phyloP scores from a whole-genome alignment of 805 yeast species.

The Candida chilensis region DNA sequence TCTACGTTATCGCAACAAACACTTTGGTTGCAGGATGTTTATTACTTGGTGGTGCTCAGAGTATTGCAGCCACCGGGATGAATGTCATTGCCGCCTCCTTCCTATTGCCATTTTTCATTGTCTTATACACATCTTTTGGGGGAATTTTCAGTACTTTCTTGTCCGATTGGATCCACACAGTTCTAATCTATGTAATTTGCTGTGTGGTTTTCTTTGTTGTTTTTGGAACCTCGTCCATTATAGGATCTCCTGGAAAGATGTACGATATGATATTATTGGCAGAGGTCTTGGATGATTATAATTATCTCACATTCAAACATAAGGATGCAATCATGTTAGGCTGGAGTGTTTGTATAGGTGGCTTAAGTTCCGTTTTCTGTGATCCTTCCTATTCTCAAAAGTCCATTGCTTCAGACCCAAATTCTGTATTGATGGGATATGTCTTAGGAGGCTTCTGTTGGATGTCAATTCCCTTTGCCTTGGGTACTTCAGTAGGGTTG shows the following conservation, averaged over 20 bases:
- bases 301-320: conserved; percentile 18
- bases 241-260: conserved; percentile 35
- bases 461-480: conserved; percentile 23
- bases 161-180: conserved; percentile 43
- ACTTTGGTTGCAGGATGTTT: conserved; percentile 25
- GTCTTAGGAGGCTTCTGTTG: conserved; percentile 25
- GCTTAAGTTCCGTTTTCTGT: conserved; percentile 19
- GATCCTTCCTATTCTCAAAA: conserved; percentile 29
- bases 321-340: conserved; percentile 17
- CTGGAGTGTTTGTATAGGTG: conserved; percentile 20
- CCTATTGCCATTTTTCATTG: conserved; percentile 35
- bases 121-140: conserved; percentile 38
- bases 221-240: conserved; percentile 21
- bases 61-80: conserved; percentile 32
- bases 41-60: conserved; percentile 34
- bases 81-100: conserved; percentile 34
- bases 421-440: conserved; percentile 22
- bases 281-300: conserved; percentile 16
- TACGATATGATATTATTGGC: conserved; percentile 24
- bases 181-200: conserved; percentile 29
- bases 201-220: conserved; percentile 19
- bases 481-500: conserved; percentile 20
- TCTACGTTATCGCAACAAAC: conserved; percentile 26
- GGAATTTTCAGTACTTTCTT: conserved; percentile 43
- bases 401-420: conserved; percentile 30